Percentiles rank a stretch among this genome's conserved stretches.
These are phyloP conservation scores for Penicillium oxalicum DNA, from an alignment of 2,329 filamentous ascomycete genomes.

Conservation along the genomic window DNA sequence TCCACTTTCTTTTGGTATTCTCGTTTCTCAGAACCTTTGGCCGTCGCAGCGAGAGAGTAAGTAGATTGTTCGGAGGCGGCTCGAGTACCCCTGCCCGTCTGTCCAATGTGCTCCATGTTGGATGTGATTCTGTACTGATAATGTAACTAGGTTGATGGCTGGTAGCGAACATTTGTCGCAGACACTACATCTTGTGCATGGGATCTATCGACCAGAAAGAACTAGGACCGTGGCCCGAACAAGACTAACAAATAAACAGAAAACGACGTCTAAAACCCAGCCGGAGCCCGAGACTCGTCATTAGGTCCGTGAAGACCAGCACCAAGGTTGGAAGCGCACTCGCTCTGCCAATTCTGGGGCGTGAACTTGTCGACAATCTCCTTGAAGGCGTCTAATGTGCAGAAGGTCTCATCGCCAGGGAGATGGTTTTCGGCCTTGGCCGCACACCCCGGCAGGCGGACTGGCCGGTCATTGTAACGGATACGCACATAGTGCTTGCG, in stretches of 20 bases:
- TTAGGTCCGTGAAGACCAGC: constrained; percentile 46
- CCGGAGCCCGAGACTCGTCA: constrained; percentile 31
- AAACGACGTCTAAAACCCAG: constrained; percentile 31
- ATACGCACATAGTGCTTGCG: constrained; percentile 77
- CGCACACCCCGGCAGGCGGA: constrained; percentile 74
- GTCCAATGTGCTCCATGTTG: no score
- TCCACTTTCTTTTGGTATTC: no score
- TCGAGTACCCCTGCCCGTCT: no score
- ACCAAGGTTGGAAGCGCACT: constrained; percentile 55
- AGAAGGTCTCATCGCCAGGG: constrained; percentile 79
- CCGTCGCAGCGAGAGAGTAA: no score
- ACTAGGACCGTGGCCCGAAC: no score
- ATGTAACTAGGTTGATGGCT: no score
- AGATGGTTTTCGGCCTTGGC: constrained; percentile 71
- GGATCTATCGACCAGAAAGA: no score
- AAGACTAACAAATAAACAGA: neutral
- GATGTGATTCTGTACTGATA: no score
- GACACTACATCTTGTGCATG: no score
- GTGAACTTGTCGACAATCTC: constrained; percentile 85
- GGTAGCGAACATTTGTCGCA: no score
- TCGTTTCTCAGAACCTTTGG: no score
- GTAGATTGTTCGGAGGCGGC: no score
- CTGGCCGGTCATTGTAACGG: constrained; percentile 80
- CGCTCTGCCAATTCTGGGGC: constrained; percentile 67
- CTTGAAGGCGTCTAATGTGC: constrained; percentile 89